Percentiles rank a stretch among this genome's conserved stretches.
Evolutionary conservation across 169 alveolate species (phyloP).

Genomic region (Toxoplasma gondii): DNA sequence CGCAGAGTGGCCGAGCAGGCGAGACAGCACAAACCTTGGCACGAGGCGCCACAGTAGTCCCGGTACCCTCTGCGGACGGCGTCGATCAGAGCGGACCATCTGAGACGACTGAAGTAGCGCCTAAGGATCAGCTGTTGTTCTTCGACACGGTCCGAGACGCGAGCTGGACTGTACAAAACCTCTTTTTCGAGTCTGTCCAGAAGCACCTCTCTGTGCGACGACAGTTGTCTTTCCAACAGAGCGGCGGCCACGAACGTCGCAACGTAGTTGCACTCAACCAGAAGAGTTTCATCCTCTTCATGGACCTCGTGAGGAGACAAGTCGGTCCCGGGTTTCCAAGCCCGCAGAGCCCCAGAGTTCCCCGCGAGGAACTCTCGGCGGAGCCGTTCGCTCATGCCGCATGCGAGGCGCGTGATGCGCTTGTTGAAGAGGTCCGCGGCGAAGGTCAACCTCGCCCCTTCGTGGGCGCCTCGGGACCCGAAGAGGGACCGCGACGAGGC

Average conservation of each 20-base stretch:
- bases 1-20: neutral
- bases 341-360: neutral
- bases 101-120: slow-evolving; percentile 23
- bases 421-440: neutral
- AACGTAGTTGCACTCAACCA: slow-evolving; percentile 19
- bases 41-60: slow-evolving; percentile 19
- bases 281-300: neutral
- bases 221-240: slow-evolving; percentile 35
- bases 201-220: slow-evolving; percentile 13
- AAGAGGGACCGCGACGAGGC: neutral
- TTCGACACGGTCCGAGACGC: slow-evolving; percentile 4
- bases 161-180: neutral
- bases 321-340: neutral
- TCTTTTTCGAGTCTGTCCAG: slow-evolving; percentile 46
- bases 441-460: neutral
- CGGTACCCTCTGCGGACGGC: slow-evolving; percentile 33
- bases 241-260: slow-evolving; percentile 23
- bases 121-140: slow-evolving; percentile 14
- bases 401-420: neutral
- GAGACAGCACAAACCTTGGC: slow-evolving; percentile 38
- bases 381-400: neutral
- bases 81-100: slow-evolving; percentile 36
- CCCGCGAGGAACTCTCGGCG: neutral
- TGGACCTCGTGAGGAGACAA: neutral
- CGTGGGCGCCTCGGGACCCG: neutral